Base-by-base conservation (phyloP, 1,284 basidiomycete genomes). In the Leccinum discolor region DNA sequence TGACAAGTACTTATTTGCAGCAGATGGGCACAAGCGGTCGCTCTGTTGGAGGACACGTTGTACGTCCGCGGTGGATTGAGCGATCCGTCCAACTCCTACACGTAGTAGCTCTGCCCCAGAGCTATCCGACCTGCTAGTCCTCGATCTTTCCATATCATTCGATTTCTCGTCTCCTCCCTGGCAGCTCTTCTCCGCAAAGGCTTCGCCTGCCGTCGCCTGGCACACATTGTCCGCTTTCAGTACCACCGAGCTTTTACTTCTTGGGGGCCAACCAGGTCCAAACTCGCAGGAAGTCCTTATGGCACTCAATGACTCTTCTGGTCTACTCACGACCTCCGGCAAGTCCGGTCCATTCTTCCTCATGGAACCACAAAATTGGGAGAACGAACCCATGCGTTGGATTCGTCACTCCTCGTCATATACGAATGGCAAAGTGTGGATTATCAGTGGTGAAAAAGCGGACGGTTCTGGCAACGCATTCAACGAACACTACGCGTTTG, bases 21-120 rank as follows among this genome's bases (percentile, higher is more conserved):
- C 67, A 95, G 94, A 82, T 96, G 94, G 94, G 94, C 90, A 44
- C 92, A 93, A 68, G 91, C 92, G 10, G 79, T 81, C 1, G 83
- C 87, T 23, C 74, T 90, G 58, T 78, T 93, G 23, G 82, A 87
- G 68, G 84, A 87, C 65, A 81, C 83, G 7, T 80, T 95, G 50
- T 87, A 88, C 74, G 79, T 95, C 52, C 88, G 92, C 66, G 94
- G 94, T 32, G 94, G 94, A 64, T 89, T 93, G 73, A 88, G 86
- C 29, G 92, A 94, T 76, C 80, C 84, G 18, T 86, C 79, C 75
- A 89, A 90, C 72, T 75, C 82, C 8, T 92, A 83, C 73, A 86
- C 88, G 2, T 96, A 95, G 23, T 77, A 84, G 84, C 40, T 85
- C 88, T 26, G 92, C 93, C 16, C 90, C 90, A 65, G 90, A 87